Base-by-base conservation (phyloP, 1,284 basidiomycete genomes). In the Porodaedalea pini region DNA sequence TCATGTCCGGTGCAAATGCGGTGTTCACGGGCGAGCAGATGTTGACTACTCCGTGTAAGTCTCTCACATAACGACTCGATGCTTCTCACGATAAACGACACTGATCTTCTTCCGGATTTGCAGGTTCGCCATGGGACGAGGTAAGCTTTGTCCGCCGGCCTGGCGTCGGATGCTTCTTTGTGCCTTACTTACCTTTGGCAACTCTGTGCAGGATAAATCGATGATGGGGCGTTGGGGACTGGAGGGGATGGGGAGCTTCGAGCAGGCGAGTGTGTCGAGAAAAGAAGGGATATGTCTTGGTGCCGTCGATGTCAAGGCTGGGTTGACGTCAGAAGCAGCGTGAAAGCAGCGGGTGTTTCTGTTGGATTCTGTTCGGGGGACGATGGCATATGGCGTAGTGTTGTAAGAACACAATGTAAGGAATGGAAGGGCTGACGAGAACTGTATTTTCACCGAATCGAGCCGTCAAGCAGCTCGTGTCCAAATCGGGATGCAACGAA, bases 1-100 rank as follows among this genome's bases (percentile, higher is more conserved):
- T 98, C 76, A 90, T 98, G 86, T 94, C 96, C 4, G 96, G 96
- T 49, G 96, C 96, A 48, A 99, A 99, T 69, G 96, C 96, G 39
- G 90, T 98, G 63, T 99, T 99, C 70, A 99, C 96, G 17, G 96
- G 96, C 41, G 94, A 98, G 69, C 81, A 88, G 67, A 98, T 98
- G 96, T 73, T 99, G 62, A 99, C 96, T 4, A 98, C 96, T 11
- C 95, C 96, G 47, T 95, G 89, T 88, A 65, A 73, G 88, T 79
- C 44, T 51, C 21, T 49, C 51, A 36, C 17, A 51, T 39, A 37
- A 45, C 51, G 56, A 53, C 11, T 48, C 23, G n/a, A n/a, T n/a
- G 23, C 27, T 47, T 31, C 45, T 47, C 15, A 4, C 34, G 34
- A 37, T 37, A 11, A 41, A 57, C 63, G 61, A 57, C 41, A 61